Percentiles rank a stretch among this genome's conserved stretches.
Evolutionary conservation across 2,329 filamentous ascomycete species (phyloP).

Genomic region (Trichoderma asperellum): DNA sequence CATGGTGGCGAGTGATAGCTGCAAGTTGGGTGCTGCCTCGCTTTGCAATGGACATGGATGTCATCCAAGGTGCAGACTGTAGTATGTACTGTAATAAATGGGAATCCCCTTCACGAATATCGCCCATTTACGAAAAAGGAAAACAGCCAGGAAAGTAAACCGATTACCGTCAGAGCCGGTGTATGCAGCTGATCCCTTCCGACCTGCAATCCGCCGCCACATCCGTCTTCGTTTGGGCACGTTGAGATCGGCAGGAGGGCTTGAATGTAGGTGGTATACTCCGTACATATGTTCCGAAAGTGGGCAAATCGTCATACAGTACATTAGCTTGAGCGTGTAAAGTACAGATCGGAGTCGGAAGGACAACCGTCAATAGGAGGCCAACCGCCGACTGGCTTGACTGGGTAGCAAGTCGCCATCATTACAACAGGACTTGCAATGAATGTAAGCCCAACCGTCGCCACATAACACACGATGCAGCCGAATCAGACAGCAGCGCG

Average conservation of each 20-base stretch:
- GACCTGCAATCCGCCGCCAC: constrained; percentile 22
- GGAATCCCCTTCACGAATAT: constrained; percentile 9
- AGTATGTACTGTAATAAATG: background rate
- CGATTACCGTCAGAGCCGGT: constrained; percentile 21
- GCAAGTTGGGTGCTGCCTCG: constrained; percentile 5
- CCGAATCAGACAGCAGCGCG: background rate
- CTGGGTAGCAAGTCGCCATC: background rate
- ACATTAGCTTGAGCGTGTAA: background rate
- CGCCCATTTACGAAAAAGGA: constrained; percentile 6
- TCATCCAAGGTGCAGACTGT: background rate
- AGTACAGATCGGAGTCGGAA: background rate
- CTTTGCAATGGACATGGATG: constrained; percentile 11
- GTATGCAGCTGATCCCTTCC: constrained; percentile 26
- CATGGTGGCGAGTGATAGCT: background rate
- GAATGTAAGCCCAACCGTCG: constrained; percentile 23
- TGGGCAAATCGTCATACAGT: constrained; percentile 14
- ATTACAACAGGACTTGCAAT: background rate
- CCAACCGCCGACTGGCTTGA: background rate
- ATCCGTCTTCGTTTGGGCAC: constrained; percentile 12
- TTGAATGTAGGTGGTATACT: background rate
- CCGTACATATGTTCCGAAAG: background rate
- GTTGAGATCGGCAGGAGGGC: constrained; percentile 25
- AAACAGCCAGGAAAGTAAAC: background rate
- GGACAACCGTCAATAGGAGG: background rate
- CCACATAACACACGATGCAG: constrained; percentile 6